Evolutionary conservation across 1,284 basidiomycete species (phyloP).

Genomic region (Rhodotorula sp.): DNA sequence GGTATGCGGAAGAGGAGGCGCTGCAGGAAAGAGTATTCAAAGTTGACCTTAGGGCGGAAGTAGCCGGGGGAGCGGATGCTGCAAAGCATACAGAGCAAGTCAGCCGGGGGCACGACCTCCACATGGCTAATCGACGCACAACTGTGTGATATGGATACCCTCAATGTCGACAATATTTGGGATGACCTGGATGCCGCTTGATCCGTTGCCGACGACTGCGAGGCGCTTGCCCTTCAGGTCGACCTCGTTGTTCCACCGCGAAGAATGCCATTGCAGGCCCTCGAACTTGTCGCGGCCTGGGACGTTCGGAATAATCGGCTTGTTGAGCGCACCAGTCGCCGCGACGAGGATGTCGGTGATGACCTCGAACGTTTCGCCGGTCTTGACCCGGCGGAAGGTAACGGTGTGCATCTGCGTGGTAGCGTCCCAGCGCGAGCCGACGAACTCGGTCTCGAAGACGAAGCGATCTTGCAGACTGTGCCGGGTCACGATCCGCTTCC

Average conservation of each 20-base stretch:
- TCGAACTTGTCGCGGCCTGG: conserved; percentile 57
- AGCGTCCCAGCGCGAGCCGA: conserved; percentile 57
- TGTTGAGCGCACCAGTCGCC: conserved; percentile 55
- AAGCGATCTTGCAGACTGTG: conserved; percentile 51
- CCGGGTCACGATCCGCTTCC: conserved; percentile 56
- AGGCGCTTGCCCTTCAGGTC: conserved; percentile 60
- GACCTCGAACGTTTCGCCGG: conserved; percentile 23
- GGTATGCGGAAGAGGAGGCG: conserved; percentile 60
- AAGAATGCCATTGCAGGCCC: conserved; percentile 61
- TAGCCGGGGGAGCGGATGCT: conserved; percentile 29
- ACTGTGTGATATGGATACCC: conserved; percentile 55
- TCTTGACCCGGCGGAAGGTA: conserved; percentile 50
- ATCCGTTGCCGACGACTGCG: conserved; percentile 66
- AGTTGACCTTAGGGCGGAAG: conserved; percentile 56
- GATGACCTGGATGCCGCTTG: conserved; percentile 57
- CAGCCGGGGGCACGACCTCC: neutral
- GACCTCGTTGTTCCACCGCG: conserved; percentile 62
- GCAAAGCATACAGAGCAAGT: neutral
- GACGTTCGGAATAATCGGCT: conserved; percentile 56
- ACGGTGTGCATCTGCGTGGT: conserved; percentile 54
- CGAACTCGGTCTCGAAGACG: conserved; percentile 56
- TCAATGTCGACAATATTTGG: conserved; percentile 45
- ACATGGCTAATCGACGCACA: neutral
- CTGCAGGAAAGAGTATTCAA: conserved; percentile 49
- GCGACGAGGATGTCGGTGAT: conserved; percentile 54